Evolutionary conservation across 106 monocot genomes (phyloP).

Genomic region (Allium sativum): DNA sequence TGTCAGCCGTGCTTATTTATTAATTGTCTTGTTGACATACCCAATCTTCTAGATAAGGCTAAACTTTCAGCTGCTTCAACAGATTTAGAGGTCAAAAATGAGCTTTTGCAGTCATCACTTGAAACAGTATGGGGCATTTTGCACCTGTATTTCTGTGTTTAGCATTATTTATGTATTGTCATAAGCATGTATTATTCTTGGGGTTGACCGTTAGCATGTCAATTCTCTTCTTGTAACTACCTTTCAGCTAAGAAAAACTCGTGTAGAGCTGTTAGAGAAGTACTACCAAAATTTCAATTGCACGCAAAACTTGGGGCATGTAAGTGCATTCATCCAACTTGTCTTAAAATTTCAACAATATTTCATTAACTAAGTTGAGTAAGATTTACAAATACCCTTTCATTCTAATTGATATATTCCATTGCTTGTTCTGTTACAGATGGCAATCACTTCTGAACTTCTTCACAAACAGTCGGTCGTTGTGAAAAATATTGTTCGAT

Average conservation of each 20-base stretch:
- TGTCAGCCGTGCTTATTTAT: not conserved
- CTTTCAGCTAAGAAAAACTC: slow-evolving; percentile 7
- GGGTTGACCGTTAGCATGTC: too few relatives aligned
- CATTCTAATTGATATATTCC: too few relatives aligned
- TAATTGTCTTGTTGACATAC: not conserved
- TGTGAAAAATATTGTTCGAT: slow-evolving; percentile 69
- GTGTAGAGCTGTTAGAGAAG: slow-evolving; percentile 7
- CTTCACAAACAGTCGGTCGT: slow-evolving; percentile 68
- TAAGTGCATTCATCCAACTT: slow-evolving; percentile 2
- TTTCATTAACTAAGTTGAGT: too few relatives aligned
- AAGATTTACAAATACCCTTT: too few relatives aligned
- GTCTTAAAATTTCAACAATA: not conserved
- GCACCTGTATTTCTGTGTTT: not conserved
- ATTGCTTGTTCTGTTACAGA: slow-evolving; percentile 25
- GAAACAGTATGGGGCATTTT: slow-evolving; percentile 20
- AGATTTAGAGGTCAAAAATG: slow-evolving; percentile 30
- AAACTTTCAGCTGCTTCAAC: slow-evolving; percentile 18
- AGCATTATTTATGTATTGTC: not conserved
- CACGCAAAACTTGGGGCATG: slow-evolving; percentile 4
- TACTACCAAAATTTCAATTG: slow-evolving; percentile 9
- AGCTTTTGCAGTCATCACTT: slow-evolving; percentile 26
- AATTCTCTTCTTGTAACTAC: not conserved
- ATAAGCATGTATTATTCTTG: too few relatives aligned
- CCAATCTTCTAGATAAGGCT: slow-evolving; percentile 31
- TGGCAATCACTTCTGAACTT: slow-evolving; percentile 74